These are phyloP conservation scores for Starmerella apis DNA, from an alignment of 805 yeast species.

Conservation along the genomic window DNA sequence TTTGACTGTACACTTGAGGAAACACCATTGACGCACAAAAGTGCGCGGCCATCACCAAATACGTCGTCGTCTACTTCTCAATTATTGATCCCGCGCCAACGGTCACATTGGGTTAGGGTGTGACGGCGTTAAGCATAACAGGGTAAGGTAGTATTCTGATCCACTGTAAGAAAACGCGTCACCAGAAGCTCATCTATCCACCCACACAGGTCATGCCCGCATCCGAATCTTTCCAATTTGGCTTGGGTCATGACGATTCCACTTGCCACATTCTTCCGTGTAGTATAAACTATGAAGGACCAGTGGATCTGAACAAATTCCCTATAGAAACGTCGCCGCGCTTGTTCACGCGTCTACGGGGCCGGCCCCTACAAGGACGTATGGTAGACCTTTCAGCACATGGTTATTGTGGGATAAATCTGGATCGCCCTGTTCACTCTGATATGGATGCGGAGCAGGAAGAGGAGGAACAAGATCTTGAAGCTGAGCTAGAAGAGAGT, in stretches of 20 bases:
- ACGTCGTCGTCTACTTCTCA: neutral
- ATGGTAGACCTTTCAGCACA: conserved; percentile 15
- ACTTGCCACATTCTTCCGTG: conserved; percentile 24
- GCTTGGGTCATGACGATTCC: neutral
- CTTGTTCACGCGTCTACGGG: conserved; percentile 18
- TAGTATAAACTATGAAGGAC: conserved; percentile 16
- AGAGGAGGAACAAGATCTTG: conserved; percentile 18
- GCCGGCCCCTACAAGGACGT: conserved; percentile 22
- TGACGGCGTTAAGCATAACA: no score
- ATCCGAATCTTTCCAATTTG: conserved; percentile 6
- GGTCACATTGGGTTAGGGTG: conserved; percentile 5
- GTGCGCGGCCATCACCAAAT: neutral
- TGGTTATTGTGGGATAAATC: conserved; percentile 20
- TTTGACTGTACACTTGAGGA: conserved; percentile 1
- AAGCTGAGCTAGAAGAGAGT: conserved; percentile 9
- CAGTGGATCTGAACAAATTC: conserved; percentile 16
- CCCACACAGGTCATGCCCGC: conserved; percentile 5
- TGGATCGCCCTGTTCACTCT: conserved; percentile 6
- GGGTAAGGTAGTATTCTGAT: no score
- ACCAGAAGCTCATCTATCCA: no score
- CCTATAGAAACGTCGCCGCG: conserved; percentile 1
- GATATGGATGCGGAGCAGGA: no score
- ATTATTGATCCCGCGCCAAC: neutral
- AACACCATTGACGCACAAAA: conserved; percentile 9
- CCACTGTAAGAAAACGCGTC: no score